Evolutionary conservation across 306 rosid genomes (phyloP).

Genomic region (Vigna nakashimae): DNA sequence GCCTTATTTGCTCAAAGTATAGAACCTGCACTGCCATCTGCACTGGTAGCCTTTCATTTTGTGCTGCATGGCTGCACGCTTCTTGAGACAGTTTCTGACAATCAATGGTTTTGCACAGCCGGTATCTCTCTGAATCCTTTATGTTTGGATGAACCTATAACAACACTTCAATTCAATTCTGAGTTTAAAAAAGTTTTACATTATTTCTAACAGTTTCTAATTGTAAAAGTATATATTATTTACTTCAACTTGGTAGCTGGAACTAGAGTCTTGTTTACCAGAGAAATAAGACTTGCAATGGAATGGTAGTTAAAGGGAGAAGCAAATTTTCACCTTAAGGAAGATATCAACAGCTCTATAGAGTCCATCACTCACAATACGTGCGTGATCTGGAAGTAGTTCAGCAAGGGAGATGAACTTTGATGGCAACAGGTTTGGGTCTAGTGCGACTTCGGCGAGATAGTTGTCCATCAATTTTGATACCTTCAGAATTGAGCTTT

Average conservation of each 20-base stretch:
- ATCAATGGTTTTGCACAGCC: slow-evolving; percentile 91
- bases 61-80: slow-evolving; percentile 98
- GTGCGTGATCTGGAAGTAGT: slow-evolving; percentile 94
- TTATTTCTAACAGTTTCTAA: too few species aligned
- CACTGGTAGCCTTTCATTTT: slow-evolving; percentile 91
- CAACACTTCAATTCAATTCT: too few species aligned
- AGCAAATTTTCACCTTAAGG: slow-evolving; percentile 71
- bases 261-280: too few species aligned
- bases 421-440: slow-evolving; percentile 73
- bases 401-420: slow-evolving; percentile 88
- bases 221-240: too few species aligned
- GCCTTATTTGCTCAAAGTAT: slow-evolving; percentile 95
- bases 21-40: slow-evolving; percentile 97
- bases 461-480: slow-evolving; percentile 86
- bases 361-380: slow-evolving; percentile 83
- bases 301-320: slow-evolving; percentile 5
- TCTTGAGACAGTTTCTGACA: slow-evolving; percentile 92
- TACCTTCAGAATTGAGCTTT: slow-evolving; percentile 90
- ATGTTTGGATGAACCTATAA: slow-evolving; percentile 89
- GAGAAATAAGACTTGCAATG: too few species aligned
- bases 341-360: slow-evolving; percentile 93
- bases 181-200: too few species aligned
- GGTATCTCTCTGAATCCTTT: slow-evolving; percentile 86
- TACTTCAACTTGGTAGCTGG: too few species aligned
- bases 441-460: slow-evolving; percentile 92